Evolutionary conservation across 129 eudicot species (phyloP), one percentile per base, ranked within the genome.

Genomic region (Flaveria bidentis): DNA sequence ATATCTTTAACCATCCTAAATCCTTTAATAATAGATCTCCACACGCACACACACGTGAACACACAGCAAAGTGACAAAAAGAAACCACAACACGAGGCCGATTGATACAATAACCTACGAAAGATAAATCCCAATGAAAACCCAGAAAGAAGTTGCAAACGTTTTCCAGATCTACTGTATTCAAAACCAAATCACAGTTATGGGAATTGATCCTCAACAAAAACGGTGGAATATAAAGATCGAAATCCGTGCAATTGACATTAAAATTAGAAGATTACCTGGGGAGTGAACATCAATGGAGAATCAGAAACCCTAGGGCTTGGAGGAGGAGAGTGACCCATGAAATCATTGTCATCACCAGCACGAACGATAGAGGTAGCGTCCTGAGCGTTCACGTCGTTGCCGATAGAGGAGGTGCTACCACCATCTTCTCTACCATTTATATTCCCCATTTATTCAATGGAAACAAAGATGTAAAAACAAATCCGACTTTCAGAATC

Each of bases 241-340:
- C 41, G 41, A 36, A 36, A 36, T 36, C 1, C 41, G 41, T 36
- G 6, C 5, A 77, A 69, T 33, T 14, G 12, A 68, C 69, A 16
- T 12, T 5, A 26, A 10, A 14, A 36, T 65, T 53, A 36, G 2
- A 57, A 20, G 64, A 26, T 56, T 23, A 91, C 98, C 98, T 94
- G 97, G 17, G 98, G 98, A 80, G 93, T 86, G 61, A 94, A 94
- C 97, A 87, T 89, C 85, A 94, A 85, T 16, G 98, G 98, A 22
- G 98, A 88, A 14, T 87, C 91, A 75, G 89, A 81, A 84, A 90
- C 87, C 88, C 98, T 88, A 73, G 97, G 98, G 81, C 93, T 91
- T 28, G 97, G 85, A 72, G 96, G 98, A 33, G 98, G 98, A 22
- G 97, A 91, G 55, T 87, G 93, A 22, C 82, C 96, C 90, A 88